These are phyloP conservation scores for Vaccinium vitisidaea DNA, from an alignment of 148 eudicot species.

Conservation along the genomic window DNA sequence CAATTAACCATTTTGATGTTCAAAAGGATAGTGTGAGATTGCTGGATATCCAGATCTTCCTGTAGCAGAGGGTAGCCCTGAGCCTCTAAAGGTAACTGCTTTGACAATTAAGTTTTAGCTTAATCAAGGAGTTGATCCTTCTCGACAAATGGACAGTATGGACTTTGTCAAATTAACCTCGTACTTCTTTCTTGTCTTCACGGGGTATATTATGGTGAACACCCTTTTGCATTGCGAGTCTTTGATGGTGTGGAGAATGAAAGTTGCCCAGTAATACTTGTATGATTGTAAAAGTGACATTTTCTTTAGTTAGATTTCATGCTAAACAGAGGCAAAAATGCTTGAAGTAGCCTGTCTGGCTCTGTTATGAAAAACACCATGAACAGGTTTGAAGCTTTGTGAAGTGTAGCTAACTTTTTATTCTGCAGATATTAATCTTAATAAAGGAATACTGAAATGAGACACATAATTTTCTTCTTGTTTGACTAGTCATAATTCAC, in stretches of 20 bases:
- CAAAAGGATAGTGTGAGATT: slow-evolving; percentile 97
- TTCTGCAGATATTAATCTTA: background rate
- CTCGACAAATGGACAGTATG: background rate
- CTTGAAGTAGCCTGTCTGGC: background rate
- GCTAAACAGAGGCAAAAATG: background rate
- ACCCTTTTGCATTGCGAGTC: background rate
- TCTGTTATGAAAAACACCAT: background rate
- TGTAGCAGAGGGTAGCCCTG: slow-evolving; percentile 82
- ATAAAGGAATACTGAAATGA: background rate
- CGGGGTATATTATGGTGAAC: background rate
- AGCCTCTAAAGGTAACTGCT: slow-evolving; percentile 73
- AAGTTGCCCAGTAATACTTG: background rate
- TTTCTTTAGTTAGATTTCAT: background rate
- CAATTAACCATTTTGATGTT: slow-evolving; percentile 37
- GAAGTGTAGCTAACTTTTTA: background rate
- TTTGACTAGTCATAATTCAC: background rate
- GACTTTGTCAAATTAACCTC: background rate
- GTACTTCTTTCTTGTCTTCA: background rate
- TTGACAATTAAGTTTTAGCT: background rate
- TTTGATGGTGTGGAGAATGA: background rate
- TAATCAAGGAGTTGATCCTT: slow-evolving; percentile 1
- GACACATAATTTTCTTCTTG: background rate
- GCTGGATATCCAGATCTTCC: slow-evolving; percentile 86
- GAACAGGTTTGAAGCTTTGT: background rate
- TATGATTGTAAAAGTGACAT: background rate